These are phyloP conservation scores for Fagopyrum tataricum DNA, from an alignment of 148 eudicot species.

Conservation along the genomic window DNA sequence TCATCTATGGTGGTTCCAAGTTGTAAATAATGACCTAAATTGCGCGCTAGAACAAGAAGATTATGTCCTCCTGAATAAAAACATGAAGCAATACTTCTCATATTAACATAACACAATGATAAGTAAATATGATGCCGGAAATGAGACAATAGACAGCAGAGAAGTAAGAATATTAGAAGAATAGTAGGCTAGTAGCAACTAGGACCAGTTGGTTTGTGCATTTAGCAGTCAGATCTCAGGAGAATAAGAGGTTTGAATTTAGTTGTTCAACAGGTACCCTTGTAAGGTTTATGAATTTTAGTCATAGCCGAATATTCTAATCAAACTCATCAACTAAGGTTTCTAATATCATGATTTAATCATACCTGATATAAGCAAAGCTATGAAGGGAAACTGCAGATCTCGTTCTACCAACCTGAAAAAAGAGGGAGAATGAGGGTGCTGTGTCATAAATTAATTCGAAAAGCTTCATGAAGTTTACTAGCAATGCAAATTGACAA, in stretches of 20 bases:
- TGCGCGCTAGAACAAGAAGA: slow-evolving; percentile 83
- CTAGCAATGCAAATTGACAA: neutral
- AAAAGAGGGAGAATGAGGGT: neutral
- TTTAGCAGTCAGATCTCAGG: neutral
- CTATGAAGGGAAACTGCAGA: slow-evolving; percentile 84
- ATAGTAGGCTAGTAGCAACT: neutral
- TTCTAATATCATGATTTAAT: slow-evolving; percentile 2
- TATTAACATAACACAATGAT: neutral
- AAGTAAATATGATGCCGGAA: neutral
- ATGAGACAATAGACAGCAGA: neutral
- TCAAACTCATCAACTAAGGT: neutral
- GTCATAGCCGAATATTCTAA: neutral
- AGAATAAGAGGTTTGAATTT: neutral
- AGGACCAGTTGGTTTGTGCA: neutral
- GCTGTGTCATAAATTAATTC: neutral
- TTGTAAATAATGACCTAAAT: slow-evolving; percentile 82
- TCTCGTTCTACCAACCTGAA: slow-evolving; percentile 59
- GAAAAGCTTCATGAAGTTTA: neutral
- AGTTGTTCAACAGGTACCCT: neutral
- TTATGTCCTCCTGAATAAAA: slow-evolving; percentile 79
- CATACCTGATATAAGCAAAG: slow-evolving; percentile 85
- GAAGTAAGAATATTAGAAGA: neutral
- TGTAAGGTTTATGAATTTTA: neutral
- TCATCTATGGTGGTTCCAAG: slow-evolving; percentile 95
- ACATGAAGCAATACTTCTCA: slow-evolving; percentile 1